These are phyloP conservation scores for Castanea crenata DNA, from an alignment of 306 rosid species.

Conservation along the genomic window DNA sequence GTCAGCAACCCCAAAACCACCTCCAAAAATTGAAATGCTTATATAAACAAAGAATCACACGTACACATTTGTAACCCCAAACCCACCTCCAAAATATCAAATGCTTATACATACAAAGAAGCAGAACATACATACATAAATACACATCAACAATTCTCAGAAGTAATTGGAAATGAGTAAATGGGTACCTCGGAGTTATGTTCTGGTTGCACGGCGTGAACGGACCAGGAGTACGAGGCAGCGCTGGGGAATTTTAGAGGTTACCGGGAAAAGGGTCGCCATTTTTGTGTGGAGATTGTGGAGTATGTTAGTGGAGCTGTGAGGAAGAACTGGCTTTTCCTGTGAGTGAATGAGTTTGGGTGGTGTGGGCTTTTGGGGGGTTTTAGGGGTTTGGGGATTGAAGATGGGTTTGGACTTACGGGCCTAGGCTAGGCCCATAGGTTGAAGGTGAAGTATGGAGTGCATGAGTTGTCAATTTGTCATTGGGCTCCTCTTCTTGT, in stretches of 20 bases:
- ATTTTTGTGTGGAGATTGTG: conserved; percentile 25
- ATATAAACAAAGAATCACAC: too few species aligned
- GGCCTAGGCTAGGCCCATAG: too few species aligned
- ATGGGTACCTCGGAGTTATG: conserved; percentile 69
- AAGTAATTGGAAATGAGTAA: neutral
- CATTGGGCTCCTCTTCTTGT: too few species aligned
- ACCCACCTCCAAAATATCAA: conserved; percentile 19
- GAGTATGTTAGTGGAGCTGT: neutral
- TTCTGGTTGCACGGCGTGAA: conserved; percentile 86
- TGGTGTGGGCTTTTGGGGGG: neutral
- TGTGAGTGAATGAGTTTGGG: neutral
- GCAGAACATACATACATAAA: neutral
- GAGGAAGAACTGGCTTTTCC: neutral
- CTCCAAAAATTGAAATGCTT: too few species aligned
- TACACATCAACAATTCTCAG: neutral
- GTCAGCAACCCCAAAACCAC: too few species aligned
- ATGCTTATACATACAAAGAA: neutral
- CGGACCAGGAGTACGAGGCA: conserved; percentile 70
- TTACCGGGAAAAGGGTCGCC: conserved; percentile 63
- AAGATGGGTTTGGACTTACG: neutral
- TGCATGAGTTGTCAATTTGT: too few species aligned
- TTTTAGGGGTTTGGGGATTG: conserved; percentile 16
- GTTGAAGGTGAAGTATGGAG: too few species aligned
- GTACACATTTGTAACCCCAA: conserved; percentile 23
- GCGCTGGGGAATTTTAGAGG: conserved; percentile 63